A percentile compares a stretch with the other conserved stretches of the same genome.
Evolutionary conservation across 176 grass and related monocot species (phyloP).

Genomic region (Carex pumila): DNA sequence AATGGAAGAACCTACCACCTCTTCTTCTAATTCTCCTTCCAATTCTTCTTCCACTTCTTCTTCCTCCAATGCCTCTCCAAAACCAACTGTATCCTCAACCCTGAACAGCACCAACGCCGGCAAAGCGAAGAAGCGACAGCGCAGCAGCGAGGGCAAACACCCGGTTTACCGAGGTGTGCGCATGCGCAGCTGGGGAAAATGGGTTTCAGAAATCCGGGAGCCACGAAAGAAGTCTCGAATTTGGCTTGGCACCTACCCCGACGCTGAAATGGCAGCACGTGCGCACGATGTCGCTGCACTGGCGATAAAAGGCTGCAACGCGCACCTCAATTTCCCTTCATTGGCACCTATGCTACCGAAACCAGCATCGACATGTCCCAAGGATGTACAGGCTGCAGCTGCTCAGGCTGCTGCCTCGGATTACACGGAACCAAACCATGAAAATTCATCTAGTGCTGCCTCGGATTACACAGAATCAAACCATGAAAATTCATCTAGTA

Average conservation of each 20-base stretch:
- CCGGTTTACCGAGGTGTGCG: constrained; percentile 76
- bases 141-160: constrained; percentile 82
- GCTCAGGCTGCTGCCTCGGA: constrained; percentile 55
- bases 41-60: constrained; percentile 35
- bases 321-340: constrained; percentile 85
- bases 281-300: constrained; percentile 89
- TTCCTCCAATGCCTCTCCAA: constrained; percentile 33
- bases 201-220: constrained; percentile 99
- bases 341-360: constrained; percentile 61
- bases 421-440: not conserved
- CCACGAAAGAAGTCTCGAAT: constrained; percentile 94
- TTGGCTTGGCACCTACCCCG: constrained; percentile 90
- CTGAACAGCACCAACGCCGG: constrained; percentile 29
- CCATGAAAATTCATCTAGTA: not conserved
- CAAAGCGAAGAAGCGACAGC: constrained; percentile 33
- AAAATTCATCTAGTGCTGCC: constrained; percentile 14
- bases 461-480: not conserved
- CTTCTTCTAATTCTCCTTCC: constrained; percentile 28
- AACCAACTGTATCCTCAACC: constrained; percentile 31
- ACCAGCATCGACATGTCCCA: constrained; percentile 53
- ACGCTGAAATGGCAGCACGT: constrained; percentile 88
- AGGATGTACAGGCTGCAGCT: constrained; percentile 89
- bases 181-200: constrained; percentile 98
- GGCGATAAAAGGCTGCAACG: constrained; percentile 74
- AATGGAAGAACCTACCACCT: constrained; percentile 40